Evolutionary conservation across 1,284 basidiomycete species (phyloP).

Genomic region (Singerocomus rubriflavus): DNA sequence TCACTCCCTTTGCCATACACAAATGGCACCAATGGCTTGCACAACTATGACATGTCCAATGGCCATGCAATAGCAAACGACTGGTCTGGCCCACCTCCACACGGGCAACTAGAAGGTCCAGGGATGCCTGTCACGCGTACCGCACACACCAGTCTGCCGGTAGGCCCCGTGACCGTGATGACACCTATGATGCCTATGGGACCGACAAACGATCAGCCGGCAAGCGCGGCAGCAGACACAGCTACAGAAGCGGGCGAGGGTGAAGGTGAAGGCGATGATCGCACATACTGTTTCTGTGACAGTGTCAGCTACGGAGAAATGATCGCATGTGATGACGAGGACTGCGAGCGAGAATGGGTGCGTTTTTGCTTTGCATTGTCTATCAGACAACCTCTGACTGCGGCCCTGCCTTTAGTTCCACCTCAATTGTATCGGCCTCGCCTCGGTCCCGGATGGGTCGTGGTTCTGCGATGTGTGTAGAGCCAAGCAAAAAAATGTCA

Average conservation of each 20-base stretch:
- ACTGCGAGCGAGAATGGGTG: constrained; percentile 94
- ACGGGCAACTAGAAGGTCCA: constrained; percentile 66
- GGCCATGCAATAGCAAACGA: constrained; percentile 21
- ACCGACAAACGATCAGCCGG: constrained; percentile 25
- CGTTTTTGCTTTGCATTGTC: constrained; percentile 30
- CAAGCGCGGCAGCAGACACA: constrained; percentile 34
- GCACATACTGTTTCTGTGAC: constrained; percentile 87
- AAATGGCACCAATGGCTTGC: constrained; percentile 31
- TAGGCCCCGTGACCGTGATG: constrained; percentile 28
- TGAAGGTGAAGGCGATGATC: constrained; percentile 62
- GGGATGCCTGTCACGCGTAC: constrained; percentile 65
- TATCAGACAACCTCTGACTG: constrained; percentile 8
- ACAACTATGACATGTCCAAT: constrained; percentile 36
- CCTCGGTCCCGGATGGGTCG: constrained; percentile 66
- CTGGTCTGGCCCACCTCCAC: constrained; percentile 35
- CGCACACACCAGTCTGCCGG: constrained; percentile 34
- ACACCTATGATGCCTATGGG: constrained; percentile 22
- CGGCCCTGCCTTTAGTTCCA: constrained; percentile 64
- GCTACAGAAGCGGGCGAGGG: constrained; percentile 38
- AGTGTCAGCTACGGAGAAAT: constrained; percentile 91
- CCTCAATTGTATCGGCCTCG: constrained; percentile 73
- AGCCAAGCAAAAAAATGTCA: constrained; percentile 43
- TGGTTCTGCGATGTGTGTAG: constrained; percentile 81
- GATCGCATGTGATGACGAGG: constrained; percentile 93
- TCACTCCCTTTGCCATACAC: constrained; percentile 41